Percentiles rank a stretch among this genome's conserved stretches.
phyloP scores from a whole-genome alignment of 495 filamentous ascomycete species.

The Tuber microsphaerosporum region DNA sequence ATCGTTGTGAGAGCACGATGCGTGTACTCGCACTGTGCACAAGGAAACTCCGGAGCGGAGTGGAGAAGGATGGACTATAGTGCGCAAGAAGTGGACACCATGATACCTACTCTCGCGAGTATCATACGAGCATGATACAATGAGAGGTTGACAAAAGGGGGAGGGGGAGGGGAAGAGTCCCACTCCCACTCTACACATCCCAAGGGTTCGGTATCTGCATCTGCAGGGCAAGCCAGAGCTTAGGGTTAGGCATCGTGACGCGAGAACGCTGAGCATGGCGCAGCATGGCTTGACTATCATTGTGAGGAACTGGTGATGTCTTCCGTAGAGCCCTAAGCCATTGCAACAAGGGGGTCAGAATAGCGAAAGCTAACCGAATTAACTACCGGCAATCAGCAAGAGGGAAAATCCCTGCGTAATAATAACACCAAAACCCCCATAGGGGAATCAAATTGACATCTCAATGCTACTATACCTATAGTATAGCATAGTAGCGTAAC shows the following conservation, averaged over 20 bases:
- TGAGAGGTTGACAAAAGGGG: not conserved
- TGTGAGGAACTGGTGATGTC: not conserved
- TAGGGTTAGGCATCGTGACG: slow-evolving; percentile 37
- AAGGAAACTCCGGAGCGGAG: not conserved
- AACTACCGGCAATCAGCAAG: not conserved
- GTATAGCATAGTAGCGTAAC: not conserved
- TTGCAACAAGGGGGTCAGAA: not conserved
- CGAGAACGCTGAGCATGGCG: slow-evolving; percentile 32
- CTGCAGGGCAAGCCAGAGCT: slow-evolving; percentile 28
- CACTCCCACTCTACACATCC: slow-evolving; percentile 34
- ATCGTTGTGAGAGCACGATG: not conserved
- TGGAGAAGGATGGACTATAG: too few species aligned
- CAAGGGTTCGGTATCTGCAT: slow-evolving; percentile 38
- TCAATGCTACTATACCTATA: not conserved
- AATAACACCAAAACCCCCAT: not conserved
- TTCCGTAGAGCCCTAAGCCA: not conserved
- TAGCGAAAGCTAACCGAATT: not conserved
- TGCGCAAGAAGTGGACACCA: too few species aligned
- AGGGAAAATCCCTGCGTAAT: not conserved
- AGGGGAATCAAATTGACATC: not conserved
- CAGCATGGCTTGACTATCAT: slow-evolving; percentile 13
- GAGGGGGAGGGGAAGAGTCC: slow-evolving; percentile 9
- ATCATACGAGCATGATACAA: not conserved
- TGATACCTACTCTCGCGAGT: not conserved
- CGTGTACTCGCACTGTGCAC: not conserved